Evolutionary conservation across 345 rosid genomes (phyloP).

Genomic region (Pistacia vera): DNA sequence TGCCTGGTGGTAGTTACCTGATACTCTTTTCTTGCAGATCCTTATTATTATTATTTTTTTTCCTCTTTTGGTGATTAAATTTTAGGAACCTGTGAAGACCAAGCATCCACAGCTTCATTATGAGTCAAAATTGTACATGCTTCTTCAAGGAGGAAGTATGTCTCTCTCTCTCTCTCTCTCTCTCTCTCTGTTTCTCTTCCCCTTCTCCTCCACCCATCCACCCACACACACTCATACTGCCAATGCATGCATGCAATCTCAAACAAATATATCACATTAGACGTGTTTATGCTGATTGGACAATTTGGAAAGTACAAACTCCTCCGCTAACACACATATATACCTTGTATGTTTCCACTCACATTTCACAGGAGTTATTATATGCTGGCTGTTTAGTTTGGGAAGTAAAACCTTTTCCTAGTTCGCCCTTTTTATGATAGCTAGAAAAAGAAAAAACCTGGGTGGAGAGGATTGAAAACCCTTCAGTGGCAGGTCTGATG

Average conservation of each 20-base stretch:
- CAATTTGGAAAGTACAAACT: background rate
- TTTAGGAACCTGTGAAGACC: slow-evolving; percentile 82
- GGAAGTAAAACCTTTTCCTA: background rate
- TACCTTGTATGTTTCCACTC: too few relatives aligned
- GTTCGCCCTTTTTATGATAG: background rate
- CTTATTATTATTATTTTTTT: background rate
- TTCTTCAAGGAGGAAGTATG: slow-evolving; percentile 91
- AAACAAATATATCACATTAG: background rate
- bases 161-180: slow-evolving; percentile 24
- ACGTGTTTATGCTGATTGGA: background rate
- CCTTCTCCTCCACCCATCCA: too few relatives aligned
- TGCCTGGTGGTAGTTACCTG: background rate
- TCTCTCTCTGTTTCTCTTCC: background rate
- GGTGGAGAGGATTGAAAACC: background rate
- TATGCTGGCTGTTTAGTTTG: too few relatives aligned
- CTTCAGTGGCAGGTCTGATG: background rate
- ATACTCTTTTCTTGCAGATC: background rate
- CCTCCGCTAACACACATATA: too few relatives aligned
- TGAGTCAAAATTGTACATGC: slow-evolving; percentile 85
- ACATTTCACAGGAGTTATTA: too few relatives aligned
- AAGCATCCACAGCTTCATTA: slow-evolving; percentile 92
- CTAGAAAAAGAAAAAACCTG: background rate
- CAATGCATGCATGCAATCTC: too few relatives aligned
- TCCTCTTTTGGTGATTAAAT: slow-evolving; percentile 12
- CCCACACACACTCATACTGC: background rate